Conservation (phyloP, 2,329 filamentous ascomycete species). For the Hypoxylon sp. region DNA sequence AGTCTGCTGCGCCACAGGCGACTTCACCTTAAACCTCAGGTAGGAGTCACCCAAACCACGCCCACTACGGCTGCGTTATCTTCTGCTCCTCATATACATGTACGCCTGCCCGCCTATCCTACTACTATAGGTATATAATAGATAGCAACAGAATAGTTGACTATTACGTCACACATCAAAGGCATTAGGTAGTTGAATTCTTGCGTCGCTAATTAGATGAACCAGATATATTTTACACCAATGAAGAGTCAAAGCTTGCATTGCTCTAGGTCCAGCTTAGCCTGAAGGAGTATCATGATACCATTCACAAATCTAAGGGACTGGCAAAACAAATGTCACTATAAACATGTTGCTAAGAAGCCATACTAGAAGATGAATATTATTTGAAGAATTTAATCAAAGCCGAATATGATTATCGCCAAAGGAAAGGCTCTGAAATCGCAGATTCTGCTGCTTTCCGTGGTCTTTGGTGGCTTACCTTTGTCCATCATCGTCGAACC, state of each 20-base stretch:
- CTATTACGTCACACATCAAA: too few relatives aligned
- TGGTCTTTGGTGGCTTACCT: constrained; percentile 10
- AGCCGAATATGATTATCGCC: not conserved
- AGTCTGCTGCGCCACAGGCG: constrained; percentile 17
- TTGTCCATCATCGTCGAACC: constrained; percentile 29
- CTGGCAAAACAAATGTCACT: not conserved
- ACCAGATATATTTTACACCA: too few relatives aligned
- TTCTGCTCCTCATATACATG: too few relatives aligned
- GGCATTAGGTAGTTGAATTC: too few relatives aligned
- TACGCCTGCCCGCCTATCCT: too few relatives aligned
- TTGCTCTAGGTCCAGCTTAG: not conserved
- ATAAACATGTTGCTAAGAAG: not conserved
- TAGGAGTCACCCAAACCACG: not conserved
- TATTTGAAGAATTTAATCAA: not conserved
- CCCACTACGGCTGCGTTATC: too few relatives aligned
- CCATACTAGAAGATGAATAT: not conserved
- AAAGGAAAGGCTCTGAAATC: not conserved
- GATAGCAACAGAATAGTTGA: too few relatives aligned
- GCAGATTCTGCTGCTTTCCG: constrained; percentile 19
- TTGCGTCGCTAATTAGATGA: too few relatives aligned
- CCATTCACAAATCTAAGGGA: not conserved
- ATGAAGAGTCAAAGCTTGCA: not conserved
- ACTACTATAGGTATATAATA: too few relatives aligned
- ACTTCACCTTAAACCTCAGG: not conserved
- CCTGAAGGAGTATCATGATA: not conserved